Percentiles rank a stretch among this genome's conserved stretches.
Evolutionary conservation across 495 filamentous ascomycete species (phyloP).

Genomic region (Neurospora sp.): DNA sequence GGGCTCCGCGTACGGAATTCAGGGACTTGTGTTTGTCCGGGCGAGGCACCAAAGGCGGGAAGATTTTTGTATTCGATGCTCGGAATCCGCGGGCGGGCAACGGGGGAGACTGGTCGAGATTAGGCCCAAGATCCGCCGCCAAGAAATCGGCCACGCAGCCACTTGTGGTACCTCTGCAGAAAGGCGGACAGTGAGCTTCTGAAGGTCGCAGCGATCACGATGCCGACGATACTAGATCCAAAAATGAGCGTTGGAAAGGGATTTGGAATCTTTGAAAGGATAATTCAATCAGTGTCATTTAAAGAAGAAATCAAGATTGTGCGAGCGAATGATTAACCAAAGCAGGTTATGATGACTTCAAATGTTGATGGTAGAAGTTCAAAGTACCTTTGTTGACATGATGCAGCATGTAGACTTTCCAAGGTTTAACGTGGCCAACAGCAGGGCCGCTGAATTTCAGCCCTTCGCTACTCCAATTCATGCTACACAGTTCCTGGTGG

Average conservation of each 20-base stretch:
- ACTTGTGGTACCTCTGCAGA: neutral
- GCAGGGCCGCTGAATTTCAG: neutral
- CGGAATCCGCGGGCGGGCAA: slow-evolving; percentile 1
- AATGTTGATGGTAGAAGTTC: neutral
- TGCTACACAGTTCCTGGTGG: neutral
- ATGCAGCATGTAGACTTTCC: neutral
- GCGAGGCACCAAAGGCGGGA: neutral
- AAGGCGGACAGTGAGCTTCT: neutral
- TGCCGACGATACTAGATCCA: neutral
- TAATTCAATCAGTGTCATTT: neutral
- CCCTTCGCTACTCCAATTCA: neutral
- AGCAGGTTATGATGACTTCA: neutral
- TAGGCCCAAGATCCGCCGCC: slow-evolving; percentile 14
- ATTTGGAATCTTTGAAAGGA: neutral
- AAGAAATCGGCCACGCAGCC: slow-evolving; percentile 5
- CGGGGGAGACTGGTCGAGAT: slow-evolving; percentile 1
- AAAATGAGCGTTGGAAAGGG: neutral
- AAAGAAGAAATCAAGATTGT: neutral
- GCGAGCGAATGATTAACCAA: neutral
- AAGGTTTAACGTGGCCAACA: neutral
- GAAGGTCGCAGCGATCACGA: neutral
- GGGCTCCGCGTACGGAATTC: neutral
- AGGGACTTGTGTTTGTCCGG: neutral
- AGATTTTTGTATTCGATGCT: neutral
- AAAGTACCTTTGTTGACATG: neutral